These are phyloP conservation scores for Volvox reticuliferus DNA, from an alignment of 139 green algal species.

Conservation along the genomic window DNA sequence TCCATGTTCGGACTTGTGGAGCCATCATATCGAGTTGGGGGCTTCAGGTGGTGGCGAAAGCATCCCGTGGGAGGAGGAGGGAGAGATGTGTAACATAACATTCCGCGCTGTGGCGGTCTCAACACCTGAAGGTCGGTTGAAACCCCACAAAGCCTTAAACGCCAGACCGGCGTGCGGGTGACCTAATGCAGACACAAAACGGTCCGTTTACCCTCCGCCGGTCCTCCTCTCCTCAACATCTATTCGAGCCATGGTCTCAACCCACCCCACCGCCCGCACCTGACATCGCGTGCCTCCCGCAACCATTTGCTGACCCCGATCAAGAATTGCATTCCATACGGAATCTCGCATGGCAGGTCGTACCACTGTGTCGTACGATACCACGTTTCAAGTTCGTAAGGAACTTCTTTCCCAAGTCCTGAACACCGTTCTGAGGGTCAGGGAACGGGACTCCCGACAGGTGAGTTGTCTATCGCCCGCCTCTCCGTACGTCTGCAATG, in stretches of 20 bases:
- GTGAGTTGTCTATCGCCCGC: not conserved
- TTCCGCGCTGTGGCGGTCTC: not conserved
- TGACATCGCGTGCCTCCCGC: no score
- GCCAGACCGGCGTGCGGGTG: no score
- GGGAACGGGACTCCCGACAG: conserved; percentile 32
- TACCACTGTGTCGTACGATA: not conserved
- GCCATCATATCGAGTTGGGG: not conserved
- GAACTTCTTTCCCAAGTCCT: conserved; percentile 32
- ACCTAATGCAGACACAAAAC: no score
- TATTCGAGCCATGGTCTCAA: no score
- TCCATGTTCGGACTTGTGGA: not conserved
- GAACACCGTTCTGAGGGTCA: conserved; percentile 10
- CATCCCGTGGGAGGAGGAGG: not conserved
- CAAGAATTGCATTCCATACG: not conserved
- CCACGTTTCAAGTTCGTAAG: conserved; percentile 36
- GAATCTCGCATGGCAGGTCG: not conserved
- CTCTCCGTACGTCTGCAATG: no score
- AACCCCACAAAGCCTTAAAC: not conserved
- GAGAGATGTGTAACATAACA: conserved; percentile 10
- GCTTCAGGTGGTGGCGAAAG: not conserved
- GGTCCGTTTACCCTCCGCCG: no score
- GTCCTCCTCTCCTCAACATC: no score
- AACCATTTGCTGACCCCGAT: no score
- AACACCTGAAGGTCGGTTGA: not conserved
- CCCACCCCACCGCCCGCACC: no score